Evolutionary conservation across 2,329 filamentous ascomycete species (phyloP).

Genomic region (Monosporascus sp.): DNA sequence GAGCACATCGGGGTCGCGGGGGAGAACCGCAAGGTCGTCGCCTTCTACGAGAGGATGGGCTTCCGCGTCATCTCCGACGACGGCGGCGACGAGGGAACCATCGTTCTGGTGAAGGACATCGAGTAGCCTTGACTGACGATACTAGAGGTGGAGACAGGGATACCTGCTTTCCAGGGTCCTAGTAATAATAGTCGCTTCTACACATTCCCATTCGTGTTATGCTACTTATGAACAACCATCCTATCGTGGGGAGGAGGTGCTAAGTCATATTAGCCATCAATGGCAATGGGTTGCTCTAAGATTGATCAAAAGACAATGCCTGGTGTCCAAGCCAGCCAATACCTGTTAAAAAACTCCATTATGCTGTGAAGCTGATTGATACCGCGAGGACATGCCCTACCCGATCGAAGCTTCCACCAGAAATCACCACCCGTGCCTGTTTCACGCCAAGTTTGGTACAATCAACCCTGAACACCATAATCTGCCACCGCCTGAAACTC

Average conservation of each 20-base stretch:
- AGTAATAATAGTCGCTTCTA: background rate
- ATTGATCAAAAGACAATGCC: background rate
- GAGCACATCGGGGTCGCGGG: slow-evolving; percentile 38
- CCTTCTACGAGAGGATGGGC: slow-evolving; percentile 42
- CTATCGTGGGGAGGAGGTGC: background rate
- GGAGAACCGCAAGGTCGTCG: slow-evolving; percentile 42
- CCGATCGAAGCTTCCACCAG: background rate
- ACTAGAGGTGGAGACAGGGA: too few species aligned
- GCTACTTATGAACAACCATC: background rate
- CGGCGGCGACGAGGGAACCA: slow-evolving; percentile 26
- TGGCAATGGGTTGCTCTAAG: too few species aligned
- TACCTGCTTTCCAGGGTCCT: too few species aligned
- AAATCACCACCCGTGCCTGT: background rate
- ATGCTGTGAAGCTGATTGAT: background rate
- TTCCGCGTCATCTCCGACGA: slow-evolving; percentile 31
- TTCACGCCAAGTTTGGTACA: background rate
- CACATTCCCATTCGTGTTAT: background rate
- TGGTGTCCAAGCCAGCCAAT: background rate
- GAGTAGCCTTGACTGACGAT: background rate
- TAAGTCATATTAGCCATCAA: too few species aligned
- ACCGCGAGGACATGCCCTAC: background rate
- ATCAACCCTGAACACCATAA: background rate
- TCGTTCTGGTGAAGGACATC: slow-evolving; percentile 38
- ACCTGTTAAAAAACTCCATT: background rate
- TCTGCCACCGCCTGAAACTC: background rate